Base-by-base conservation (phyloP, 2,329 filamentous ascomycete species). In the Fusarium sp. region DNA sequence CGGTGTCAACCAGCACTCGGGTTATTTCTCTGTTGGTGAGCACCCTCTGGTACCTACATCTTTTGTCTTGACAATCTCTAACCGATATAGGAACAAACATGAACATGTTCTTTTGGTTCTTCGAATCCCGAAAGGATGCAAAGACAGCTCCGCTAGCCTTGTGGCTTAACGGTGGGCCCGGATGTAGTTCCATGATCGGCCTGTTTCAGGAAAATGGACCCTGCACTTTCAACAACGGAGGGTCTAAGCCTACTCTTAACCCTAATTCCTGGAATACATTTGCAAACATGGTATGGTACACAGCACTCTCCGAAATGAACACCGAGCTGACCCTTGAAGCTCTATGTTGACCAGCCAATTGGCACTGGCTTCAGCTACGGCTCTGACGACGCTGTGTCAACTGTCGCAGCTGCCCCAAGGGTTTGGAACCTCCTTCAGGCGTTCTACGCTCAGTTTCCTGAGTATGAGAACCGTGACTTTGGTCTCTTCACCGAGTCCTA, bases 131-230 rank as follows among this genome's bases (percentile, higher is more conserved):
- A 16, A 76, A 84, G 31, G 68, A 78, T 3, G 75, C 80, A 0
- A 69, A 76, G 9, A 77, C 77, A 26, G 80, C 80, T 6, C 80
- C 77, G 23, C 75, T 90, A 26, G 86, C 84, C 10, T 86, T 91
- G 66, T 92, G 88, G 87, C 82, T 78, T 46, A 78, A 78, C 26
- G 77, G 77, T 24, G 77, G 77, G 1, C 77, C 77, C 1, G 77
- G 77, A 6, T 77, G 75, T 28, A 77, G 75, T 6, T 78, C 76
- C 20, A 73, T 77, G 66, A 46, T 75, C 56, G 77, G 77, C 7
- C 70, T 92, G 55, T 89, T 92, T 68, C 80, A 82, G 31, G 89
- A 90, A 74, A 91, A 98, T 63, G 95, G 95, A 42, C 94, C 95
- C 3, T 90, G 93, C 26, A 92, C 89, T 68, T 89, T 98, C 76